These are phyloP conservation scores for Quercus phellos DNA, from an alignment of 331 rosid genomes.

Conservation along the genomic window DNA sequence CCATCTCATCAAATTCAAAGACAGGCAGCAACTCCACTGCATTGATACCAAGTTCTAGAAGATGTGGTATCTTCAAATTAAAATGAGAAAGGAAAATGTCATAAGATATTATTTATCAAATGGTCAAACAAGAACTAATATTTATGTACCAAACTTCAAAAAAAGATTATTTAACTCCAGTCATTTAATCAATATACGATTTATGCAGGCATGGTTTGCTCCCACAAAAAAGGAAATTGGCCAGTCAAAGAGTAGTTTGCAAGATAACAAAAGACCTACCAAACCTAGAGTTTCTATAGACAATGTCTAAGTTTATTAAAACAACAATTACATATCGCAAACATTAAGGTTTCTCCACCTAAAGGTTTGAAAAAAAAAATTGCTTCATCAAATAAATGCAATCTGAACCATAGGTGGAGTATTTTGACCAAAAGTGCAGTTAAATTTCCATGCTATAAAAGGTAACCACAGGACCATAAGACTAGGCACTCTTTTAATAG, in stretches of 20 bases:
- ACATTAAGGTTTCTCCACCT: background rate
- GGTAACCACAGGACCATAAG: background rate
- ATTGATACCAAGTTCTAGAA: conserved; percentile 89
- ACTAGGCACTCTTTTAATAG: background rate
- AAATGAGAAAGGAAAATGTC: conserved; percentile 11
- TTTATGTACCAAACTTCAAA: background rate
- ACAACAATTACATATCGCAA: background rate
- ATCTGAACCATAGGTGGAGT: background rate
- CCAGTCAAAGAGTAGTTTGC: background rate
- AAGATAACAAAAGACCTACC: background rate
- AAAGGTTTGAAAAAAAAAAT: background rate
- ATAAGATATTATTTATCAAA: background rate
- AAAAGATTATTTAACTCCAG: background rate
- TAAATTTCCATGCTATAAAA: background rate
- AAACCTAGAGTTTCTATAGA: background rate
- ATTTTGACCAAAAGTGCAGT: background rate
- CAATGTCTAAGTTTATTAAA: background rate
- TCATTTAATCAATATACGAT: background rate
- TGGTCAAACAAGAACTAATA: background rate
- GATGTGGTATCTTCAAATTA: conserved; percentile 78
- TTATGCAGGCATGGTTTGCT: background rate
- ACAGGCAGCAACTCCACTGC: conserved; percentile 86
- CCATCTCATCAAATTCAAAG: conserved; percentile 92
- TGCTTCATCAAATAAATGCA: background rate
- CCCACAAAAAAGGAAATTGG: background rate